Evolutionary conservation across 2,329 filamentous ascomycete species (phyloP), one percentile per base, ranked within the genome.

Genomic region (Xylariomycetidae sp.): DNA sequence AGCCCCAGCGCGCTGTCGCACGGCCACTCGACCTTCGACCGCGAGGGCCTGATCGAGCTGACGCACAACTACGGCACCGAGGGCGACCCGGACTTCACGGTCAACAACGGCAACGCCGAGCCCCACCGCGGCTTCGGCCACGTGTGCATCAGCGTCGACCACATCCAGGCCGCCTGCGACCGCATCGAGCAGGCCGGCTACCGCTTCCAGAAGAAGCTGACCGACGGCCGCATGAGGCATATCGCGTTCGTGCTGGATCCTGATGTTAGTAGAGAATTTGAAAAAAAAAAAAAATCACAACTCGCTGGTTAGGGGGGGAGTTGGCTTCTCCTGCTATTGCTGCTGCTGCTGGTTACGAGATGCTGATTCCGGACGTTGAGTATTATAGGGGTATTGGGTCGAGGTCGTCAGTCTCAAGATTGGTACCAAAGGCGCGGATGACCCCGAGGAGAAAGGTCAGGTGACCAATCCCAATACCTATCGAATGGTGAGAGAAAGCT

Each of bases 161-260:
- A 87, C 59, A 82, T 96, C 43, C 85, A 94, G 65, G 87, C 84
- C 3, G 89, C 90, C 3, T 97, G 92, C 69, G 70, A 88, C 67
- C 77, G 89, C 37, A 74, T 98, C 40, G 88, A 94, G 60, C 85
- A 90, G 56, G 88, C 85, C 6, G 89, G 89, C 0, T 95, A 95
- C 66, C 76, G 75, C 43, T 98, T 97, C 65, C 88, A 97, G 72
- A 97, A 97, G 78, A 94, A 87, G 65, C 69, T 97, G 37, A 79
- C 79, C 0, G 90, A 97, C 46, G 92, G 92, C 3, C 75, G 82
- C 37, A 94, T 94, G 86, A 75, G 74, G 53, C 65, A 85, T 53
- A 94, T 97, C 53, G 92, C 90, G 1, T 97, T 97, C 57, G 89
- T 74, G 2, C 75, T 95, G 34, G 88, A 94, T 49, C 88, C 88